Percentiles rank a stretch among this genome's conserved stretches.
These are phyloP conservation scores for Pholiota conissans DNA, from an alignment of 768 basidiomycete species.

Conservation along the genomic window DNA sequence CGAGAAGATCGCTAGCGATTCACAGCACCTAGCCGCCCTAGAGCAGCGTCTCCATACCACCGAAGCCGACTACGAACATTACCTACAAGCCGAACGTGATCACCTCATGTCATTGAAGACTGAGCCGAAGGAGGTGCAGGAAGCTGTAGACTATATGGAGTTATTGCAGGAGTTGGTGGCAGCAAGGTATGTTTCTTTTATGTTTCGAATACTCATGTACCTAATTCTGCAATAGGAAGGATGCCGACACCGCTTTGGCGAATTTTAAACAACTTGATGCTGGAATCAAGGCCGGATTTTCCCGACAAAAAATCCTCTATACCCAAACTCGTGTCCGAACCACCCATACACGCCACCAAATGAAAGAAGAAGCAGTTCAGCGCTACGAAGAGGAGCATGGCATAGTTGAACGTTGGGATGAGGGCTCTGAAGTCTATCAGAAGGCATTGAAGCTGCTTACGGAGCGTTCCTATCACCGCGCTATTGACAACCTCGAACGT, in stretches of 20 bases:
- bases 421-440: not conserved
- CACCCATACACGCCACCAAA: not conserved
- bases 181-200: not conserved
- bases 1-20: not conserved
- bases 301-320: not conserved
- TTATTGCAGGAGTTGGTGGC: not conserved
- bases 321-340: not conserved
- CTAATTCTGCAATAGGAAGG: not conserved
- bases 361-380: not conserved
- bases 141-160: not conserved
- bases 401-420: not conserved
- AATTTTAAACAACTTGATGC: not conserved
- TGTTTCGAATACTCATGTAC: not conserved
- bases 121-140: not conserved
- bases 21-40: not conserved
- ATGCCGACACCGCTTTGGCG: not conserved
- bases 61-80: not conserved
- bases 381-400: not conserved
- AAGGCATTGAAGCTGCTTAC: not conserved
- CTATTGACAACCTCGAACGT: not conserved
- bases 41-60: not conserved
- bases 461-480: not conserved
- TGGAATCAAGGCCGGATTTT: not conserved
- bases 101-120: not conserved
- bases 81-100: not conserved